Conservation (phyloP, 495 filamentous ascomycete species). For the Aspergillus steynii region DNA sequence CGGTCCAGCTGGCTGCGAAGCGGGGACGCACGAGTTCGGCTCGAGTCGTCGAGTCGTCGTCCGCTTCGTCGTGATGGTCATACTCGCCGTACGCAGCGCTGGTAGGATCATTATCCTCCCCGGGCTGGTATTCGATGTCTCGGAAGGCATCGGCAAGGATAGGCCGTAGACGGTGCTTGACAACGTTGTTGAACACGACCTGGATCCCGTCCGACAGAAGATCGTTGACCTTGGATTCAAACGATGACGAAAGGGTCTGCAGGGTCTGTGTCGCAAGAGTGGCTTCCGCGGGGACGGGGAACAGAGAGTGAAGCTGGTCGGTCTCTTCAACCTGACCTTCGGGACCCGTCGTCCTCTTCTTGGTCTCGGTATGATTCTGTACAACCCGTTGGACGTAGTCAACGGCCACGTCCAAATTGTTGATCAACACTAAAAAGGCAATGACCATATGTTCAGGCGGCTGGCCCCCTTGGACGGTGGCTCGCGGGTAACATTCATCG, state of each 20-base stretch:
- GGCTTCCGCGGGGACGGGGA: slow-evolving; percentile 77
- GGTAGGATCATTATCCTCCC: slow-evolving; percentile 18
- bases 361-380: slow-evolving; percentile 55
- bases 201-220: slow-evolving; percentile 78
- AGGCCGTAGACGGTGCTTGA: slow-evolving; percentile 83
- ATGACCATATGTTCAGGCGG: slow-evolving; percentile 84
- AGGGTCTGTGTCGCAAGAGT: slow-evolving; percentile 65
- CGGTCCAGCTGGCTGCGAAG: slow-evolving; percentile 82
- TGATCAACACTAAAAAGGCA: slow-evolving; percentile 86
- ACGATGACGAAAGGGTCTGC: slow-evolving; percentile 65
- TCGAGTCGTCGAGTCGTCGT: slow-evolving; percentile 26
- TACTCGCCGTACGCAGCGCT: slow-evolving; percentile 18
- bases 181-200: slow-evolving; percentile 83
- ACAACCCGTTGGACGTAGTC: slow-evolving; percentile 91
- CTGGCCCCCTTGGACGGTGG: slow-evolving; percentile 68
- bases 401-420: slow-evolving; percentile 86
- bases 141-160: slow-evolving; percentile 87
- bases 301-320: slow-evolving; percentile 58
- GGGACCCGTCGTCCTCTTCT: slow-evolving; percentile 27
- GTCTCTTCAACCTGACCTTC: slow-evolving; percentile 23
- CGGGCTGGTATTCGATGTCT: slow-evolving; percentile 76
- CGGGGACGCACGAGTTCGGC: slow-evolving; percentile 63
- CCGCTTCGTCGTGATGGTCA: slow-evolving; percentile 48
- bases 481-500: slow-evolving; percentile 85
- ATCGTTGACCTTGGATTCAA: slow-evolving; percentile 74